Evolutionary conservation across 108 stramenopile species (phyloP).

Genomic region (Seminavis robusta): DNA sequence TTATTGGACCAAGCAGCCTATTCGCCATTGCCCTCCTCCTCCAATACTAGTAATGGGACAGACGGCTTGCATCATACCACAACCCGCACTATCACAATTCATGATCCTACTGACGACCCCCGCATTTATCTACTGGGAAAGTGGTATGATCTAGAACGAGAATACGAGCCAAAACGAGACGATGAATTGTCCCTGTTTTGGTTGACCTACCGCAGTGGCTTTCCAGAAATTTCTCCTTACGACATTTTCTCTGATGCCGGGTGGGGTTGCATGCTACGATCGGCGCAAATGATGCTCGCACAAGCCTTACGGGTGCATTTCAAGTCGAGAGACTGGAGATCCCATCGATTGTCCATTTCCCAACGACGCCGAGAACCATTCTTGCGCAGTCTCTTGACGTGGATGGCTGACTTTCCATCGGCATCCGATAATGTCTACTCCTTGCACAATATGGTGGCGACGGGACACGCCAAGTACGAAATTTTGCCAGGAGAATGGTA

Average conservation of each 20-base stretch:
- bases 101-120: too few species aligned
- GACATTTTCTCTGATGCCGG: conserved; percentile 88
- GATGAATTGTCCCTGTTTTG: conserved; percentile 60
- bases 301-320: conserved; percentile 78
- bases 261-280: conserved; percentile 99
- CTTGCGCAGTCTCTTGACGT: conserved; percentile 37
- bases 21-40: too few species aligned
- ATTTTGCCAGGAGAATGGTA: conserved; percentile 89
- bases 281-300: conserved; percentile 95
- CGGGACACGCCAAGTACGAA: conserved; percentile 66
- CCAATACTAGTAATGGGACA: too few species aligned
- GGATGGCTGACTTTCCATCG: conserved; percentile 84
- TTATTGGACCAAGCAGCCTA: too few species aligned
- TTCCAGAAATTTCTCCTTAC: conserved; percentile 81
- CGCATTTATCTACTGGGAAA: conserved; percentile 44
- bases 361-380: conserved; percentile 39
- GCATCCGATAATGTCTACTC: conserved; percentile 50
- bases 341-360: conserved; percentile 20
- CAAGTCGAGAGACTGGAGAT: conserved; percentile 50
- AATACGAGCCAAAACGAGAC: conserved; percentile 21
- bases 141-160: conserved; percentile 37
- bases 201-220: conserved; percentile 79
- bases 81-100: too few species aligned
- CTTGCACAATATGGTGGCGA: conserved; percentile 83
- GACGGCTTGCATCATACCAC: too few species aligned